Base-by-base conservation (phyloP, 495 filamentous ascomycete genomes). In the Trichoderma gamsii region DNA sequence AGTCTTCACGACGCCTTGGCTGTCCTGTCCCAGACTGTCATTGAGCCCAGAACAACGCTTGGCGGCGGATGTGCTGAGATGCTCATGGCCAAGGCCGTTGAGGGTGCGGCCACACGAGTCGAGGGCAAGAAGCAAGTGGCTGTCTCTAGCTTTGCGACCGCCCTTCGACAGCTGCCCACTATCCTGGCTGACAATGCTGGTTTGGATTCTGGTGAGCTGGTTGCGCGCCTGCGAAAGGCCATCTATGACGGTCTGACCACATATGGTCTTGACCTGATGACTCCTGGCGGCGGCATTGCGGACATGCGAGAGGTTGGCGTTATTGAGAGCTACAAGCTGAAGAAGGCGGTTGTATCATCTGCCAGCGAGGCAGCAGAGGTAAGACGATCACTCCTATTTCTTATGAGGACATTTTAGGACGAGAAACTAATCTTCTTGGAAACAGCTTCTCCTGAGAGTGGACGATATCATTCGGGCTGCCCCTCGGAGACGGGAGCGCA, bases 171-270 rank as follows among this genome's bases (percentile, higher is more conserved):
- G 76, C 84, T 99, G 59, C 95, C 95, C 15, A 99, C 94, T 21
- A 98, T 97, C 70, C 87, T 99, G 27, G 96, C 95, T 15, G 95
- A 99, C 80, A 99, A 99, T 72, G 95, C 95, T 29, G 95, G 95
- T 72, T 87, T 97, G 67, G 95, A 99, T 76, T 95, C 91, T 9
- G 93, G 92, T 69, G 95, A 98, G 67, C 86, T 99, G 25, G 92
- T 99, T 25, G 91, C 93, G 7, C 89, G 92, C 67, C 84, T 99
- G 69, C 89, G 94, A 68, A 92, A 93, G 79, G 92, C 92, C 21
- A 92, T 97, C 71, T 97, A 97, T 79, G 88, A 92, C 69, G 95
- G 96, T 67, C 88, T 96, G 88, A 92, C 88, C 56, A 95, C 87
- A 67, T 96, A 93, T 38, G 95, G 95, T 18, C 76, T 99, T 71